Base-by-base conservation (phyloP, 306 rosid species). In the Vigna nakashimae region DNA sequence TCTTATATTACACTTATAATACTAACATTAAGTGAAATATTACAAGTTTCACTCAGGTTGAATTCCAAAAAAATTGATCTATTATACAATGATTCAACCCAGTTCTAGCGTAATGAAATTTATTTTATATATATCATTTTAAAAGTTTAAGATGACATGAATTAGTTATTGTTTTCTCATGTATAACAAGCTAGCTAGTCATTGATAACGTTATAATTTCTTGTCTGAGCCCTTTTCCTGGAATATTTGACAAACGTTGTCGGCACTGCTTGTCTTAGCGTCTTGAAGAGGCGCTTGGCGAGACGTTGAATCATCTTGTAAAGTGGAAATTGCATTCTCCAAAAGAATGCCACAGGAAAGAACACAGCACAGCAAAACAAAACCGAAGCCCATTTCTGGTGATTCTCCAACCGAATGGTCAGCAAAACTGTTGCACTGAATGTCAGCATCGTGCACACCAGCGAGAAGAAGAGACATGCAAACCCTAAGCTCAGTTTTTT, bases 401-500 rank as follows among this genome's bases (percentile, higher is more conserved):
- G 63, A 14, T 71, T 53, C 51, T 53, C 51, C 2, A 71, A 53
- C 36, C 38, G 50, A 72, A 20, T 20, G 52, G 65, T 45, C 13
- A 74, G 79, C 69, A 74, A 59, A n/a, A 74, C 28, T 11, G 79
- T 59, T 59, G 79, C 32, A 46, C 48, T 46, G 20, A 74, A 74
- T n/a, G 79, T 52, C 3, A 59, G 18, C 79, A 28, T 59, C 8
- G 79, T 74, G 69, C 43, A 57, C 1, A 28, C 45, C 59, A 59
- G 6, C 4, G 69, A 45, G 20, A 74, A 45, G 48, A 74, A 74
- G 2, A 74, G 18, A 11, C 20, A 26, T 0, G 18, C 53, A 42
- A 74, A 60, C 32, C 79, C 79, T 14, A 74, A 3, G 34, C 24
- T 60, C 26, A 74, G 79, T 45, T 74, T 74, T 11, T 48, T 17